Evolutionary conservation across 371 early-diverging fungal species (phyloP).

Genomic region (Mortierella sp.): DNA sequence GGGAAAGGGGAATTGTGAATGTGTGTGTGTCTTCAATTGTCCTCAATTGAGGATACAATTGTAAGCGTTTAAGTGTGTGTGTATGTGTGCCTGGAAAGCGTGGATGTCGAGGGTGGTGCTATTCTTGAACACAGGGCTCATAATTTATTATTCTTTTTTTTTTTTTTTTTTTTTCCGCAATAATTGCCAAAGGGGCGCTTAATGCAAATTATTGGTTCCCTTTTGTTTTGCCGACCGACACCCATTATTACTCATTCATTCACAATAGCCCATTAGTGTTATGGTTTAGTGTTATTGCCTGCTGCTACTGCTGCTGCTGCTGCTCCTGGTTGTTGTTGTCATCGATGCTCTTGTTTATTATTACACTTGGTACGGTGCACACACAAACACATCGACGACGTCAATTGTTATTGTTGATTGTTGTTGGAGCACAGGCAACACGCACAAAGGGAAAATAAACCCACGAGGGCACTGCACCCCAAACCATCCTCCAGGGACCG

Average conservation of each 20-base stretch:
- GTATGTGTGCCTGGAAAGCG: not conserved
- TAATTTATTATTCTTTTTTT: too few species aligned
- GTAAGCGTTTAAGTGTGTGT: not conserved
- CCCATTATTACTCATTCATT: not conserved
- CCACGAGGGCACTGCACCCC: constrained; percentile 1
- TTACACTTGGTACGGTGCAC: too few species aligned
- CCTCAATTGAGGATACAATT: too few species aligned
- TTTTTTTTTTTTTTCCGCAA: too few species aligned
- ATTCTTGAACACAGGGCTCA: constrained; percentile 9
- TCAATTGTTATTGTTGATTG: not conserved
- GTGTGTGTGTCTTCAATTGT: too few species aligned
- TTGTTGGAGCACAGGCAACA: not conserved
- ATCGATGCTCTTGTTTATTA: constrained; percentile 8
- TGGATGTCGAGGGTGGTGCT: not conserved
- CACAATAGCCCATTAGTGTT: too few species aligned
- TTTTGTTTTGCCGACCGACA: not conserved
- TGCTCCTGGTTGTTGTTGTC: too few species aligned
- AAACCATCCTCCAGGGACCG: too few species aligned
- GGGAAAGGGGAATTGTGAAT: not conserved
- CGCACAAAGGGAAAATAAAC: not conserved
- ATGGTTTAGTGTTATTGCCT: too few species aligned
- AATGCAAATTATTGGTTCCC: not conserved
- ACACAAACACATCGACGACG: not conserved
- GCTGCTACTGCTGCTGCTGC: too few species aligned
- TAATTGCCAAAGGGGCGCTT: not conserved